Evolutionary conservation across 2,329 filamentous ascomycete genomes (phyloP), one percentile per base, ranked within the genome.

Genomic region (Phyllosticta capitalensis): DNA sequence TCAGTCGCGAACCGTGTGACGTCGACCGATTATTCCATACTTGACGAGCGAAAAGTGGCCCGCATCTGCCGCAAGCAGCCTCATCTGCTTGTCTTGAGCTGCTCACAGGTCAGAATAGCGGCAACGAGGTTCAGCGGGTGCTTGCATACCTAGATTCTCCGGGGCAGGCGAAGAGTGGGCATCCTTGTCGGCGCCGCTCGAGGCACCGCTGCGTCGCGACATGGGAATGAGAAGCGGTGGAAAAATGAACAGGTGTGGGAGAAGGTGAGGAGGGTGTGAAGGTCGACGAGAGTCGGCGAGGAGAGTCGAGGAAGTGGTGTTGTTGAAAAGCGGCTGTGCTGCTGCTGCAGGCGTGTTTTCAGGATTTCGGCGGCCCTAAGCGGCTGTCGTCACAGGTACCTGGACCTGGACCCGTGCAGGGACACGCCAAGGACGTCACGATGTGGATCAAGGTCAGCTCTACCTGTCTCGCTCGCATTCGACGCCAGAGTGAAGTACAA

Each of bases 51-150:
- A 79, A 74, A 92, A 92, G 77, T 92, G 89, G 48, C 87, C 86
- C 7, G 81, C 81, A 63, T 90, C 82, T 64, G 83, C 79, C 59
- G 83, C 84, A 51, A 92, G 81, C 52, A 92, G 81, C 65, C 82
- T 81, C 71, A 86, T 88, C 75, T 92, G 89, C 78, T 90, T 92
- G 74, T 91, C 85, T 65, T 83, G 77, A 55, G 79, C 85, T 88
- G 68, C 24, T 24, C 17, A 49, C 14, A 19, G 52, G 60, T 66
- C 26, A 67, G 63, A 55, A 52, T 10, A 21, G 24, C 22, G n/a
- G 14, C 22, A 24, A 53, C 19, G 19, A 26, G 20, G 20, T 20
- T 21, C 62, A 19, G 33, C 53, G 58, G 48, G 20, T 45, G 22
- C 1, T 55, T 38, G 59, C 49, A 55, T 56, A 67, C 59, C 56